Evolutionary conservation across 2,329 filamentous ascomycete species (phyloP).

Genomic region (Pestalotiopsis fici): DNA sequence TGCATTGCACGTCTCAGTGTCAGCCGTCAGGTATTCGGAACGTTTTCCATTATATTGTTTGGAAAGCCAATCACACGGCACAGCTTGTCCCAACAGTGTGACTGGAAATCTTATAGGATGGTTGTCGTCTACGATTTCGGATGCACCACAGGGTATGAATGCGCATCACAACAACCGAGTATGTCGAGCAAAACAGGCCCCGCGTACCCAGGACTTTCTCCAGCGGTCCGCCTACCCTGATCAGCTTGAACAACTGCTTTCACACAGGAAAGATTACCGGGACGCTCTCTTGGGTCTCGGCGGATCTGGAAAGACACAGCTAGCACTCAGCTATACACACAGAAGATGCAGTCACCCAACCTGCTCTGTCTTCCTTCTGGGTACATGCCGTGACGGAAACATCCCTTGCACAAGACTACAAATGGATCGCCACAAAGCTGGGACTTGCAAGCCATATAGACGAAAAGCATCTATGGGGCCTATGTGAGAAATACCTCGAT

Average conservation of each 20-base stretch:
- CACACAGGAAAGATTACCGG: conserved; percentile 11
- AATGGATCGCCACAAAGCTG: background rate
- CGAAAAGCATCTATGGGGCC: conserved; percentile 15
- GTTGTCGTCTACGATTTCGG: too few relatives aligned
- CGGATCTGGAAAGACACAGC: conserved; percentile 13
- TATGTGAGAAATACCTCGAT: conserved; percentile 26
- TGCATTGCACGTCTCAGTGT: too few relatives aligned
- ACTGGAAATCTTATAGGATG: too few relatives aligned
- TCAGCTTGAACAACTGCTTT: conserved; percentile 19
- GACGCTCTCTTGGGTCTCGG: conserved; percentile 27
- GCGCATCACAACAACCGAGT: too few relatives aligned
- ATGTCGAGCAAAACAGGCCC: conserved; percentile 15
- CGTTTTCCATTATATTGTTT: too few relatives aligned
- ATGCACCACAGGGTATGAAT: background rate
- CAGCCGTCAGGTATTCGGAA: too few relatives aligned
- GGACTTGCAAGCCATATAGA: background rate
- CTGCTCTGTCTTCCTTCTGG: background rate
- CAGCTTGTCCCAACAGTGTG: too few relatives aligned
- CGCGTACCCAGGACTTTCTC: conserved; percentile 25
- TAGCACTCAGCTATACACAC: background rate
- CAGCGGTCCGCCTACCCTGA: conserved; percentile 18
- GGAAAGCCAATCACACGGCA: too few relatives aligned
- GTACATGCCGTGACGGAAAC: background rate
- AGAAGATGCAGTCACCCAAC: background rate
- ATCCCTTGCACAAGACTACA: background rate